These are phyloP conservation scores for Neurospora tetraspora DNA, from an alignment of 495 filamentous ascomycete species.

Conservation along the genomic window DNA sequence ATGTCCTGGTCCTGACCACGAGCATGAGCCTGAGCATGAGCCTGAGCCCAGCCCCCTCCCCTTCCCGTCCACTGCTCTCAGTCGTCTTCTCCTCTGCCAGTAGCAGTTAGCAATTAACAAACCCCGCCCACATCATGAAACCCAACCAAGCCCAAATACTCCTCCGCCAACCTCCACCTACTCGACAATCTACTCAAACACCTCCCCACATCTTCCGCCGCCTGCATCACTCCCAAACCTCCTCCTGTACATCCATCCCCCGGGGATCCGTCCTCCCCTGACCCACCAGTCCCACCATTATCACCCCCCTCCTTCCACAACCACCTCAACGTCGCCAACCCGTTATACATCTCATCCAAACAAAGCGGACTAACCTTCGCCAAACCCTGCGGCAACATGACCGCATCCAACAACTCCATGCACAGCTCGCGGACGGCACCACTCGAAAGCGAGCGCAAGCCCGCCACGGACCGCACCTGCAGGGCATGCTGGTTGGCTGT, in stretches of 20 bases:
- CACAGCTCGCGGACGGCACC: constrained; percentile 4
- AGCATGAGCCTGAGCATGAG: background rate
- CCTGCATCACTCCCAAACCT: constrained; percentile 1
- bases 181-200: constrained; percentile 3
- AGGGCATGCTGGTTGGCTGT: constrained; percentile 4
- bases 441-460: constrained; percentile 3
- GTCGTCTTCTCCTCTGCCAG: background rate
- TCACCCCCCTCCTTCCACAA: constrained; percentile 19
- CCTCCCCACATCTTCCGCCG: constrained; percentile 6
- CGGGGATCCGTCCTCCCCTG: background rate
- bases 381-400: constrained; percentile 8
- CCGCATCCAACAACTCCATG: constrained; percentile 12
- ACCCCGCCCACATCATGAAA: constrained; percentile 10
- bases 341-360: constrained; percentile 15
- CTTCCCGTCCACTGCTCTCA: background rate
- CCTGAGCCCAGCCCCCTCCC: background rate
- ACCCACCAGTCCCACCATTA: background rate
- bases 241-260: background rate
- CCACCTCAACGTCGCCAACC: constrained; percentile 16
- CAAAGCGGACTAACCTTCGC: constrained; percentile 9
- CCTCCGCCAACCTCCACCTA: constrained; percentile 14
- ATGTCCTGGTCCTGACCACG: background rate
- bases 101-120: too few relatives aligned
- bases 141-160: constrained; percentile 10
- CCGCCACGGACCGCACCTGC: constrained; percentile 7